phyloP scores from a whole-genome alignment of 306 rosid species.

The Quercus ilex region DNA sequence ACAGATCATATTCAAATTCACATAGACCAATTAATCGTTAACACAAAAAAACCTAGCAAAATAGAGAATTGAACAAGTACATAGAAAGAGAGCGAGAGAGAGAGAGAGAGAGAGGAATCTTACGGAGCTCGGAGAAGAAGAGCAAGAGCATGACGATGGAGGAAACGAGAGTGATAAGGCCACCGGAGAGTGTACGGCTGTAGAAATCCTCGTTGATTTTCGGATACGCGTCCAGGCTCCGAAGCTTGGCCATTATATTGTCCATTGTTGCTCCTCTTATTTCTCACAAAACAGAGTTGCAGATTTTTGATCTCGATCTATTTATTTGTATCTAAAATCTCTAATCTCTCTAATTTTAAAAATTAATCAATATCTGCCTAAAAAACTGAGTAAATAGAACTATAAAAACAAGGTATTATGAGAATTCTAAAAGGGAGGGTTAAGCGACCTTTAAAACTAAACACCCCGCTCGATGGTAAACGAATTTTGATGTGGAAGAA shows the following conservation, averaged over 20 bases:
- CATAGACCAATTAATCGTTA: background rate
- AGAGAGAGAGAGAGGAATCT: background rate
- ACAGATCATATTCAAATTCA: background rate
- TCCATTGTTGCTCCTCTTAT: slow-evolving; percentile 44
- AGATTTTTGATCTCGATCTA: no score
- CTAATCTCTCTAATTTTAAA: no score
- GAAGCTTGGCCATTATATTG: slow-evolving; percentile 70
- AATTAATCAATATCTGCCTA: no score
- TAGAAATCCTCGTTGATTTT: slow-evolving; percentile 97
- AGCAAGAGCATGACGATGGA: slow-evolving; percentile 83
- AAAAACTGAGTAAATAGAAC: no score
- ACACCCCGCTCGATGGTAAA: no score
- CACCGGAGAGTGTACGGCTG: slow-evolving; percentile 96
- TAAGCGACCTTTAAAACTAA: no score
- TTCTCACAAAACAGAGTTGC: background rate
- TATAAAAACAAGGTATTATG: no score
- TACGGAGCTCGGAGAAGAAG: slow-evolving; percentile 96
- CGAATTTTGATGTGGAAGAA: no score
- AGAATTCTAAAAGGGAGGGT: no score
- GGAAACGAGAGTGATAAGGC: slow-evolving; percentile 84
- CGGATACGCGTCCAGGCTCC: slow-evolving; percentile 90
- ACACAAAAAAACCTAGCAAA: background rate
- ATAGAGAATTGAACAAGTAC: background rate
- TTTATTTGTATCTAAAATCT: no score
- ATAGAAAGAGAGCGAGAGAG: background rate